phyloP scores from a whole-genome alignment of 164 flowering plant genomes.

The Nymphaea thermarum region DNA sequence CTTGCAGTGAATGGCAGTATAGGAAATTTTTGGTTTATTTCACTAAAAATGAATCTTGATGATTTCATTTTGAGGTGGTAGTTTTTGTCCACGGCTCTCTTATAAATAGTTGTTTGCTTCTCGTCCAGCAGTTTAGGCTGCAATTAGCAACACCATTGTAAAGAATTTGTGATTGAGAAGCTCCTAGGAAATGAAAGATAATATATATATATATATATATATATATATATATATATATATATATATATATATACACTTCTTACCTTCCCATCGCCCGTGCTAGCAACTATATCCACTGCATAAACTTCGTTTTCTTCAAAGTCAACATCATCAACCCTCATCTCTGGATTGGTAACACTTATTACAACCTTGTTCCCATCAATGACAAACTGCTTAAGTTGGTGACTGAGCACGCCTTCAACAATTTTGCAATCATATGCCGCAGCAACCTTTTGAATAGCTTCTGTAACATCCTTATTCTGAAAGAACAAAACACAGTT shows the following conservation, averaged over 20 bases:
- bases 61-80: conserved; percentile 96
- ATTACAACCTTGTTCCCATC: conserved; percentile 89
- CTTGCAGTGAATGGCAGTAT: conserved; percentile 92
- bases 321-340: conserved; percentile 88
- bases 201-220: too few relatives aligned
- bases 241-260: neutral
- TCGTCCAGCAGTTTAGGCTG: conserved; percentile 94
- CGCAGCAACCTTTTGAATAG: conserved; percentile 93
- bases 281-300: conserved; percentile 77
- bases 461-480: conserved; percentile 96
- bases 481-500: conserved; percentile 12
- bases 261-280: conserved; percentile 99
- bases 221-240: too few relatives aligned
- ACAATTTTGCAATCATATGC: conserved; percentile 96
- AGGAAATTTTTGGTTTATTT: conserved; percentile 82
- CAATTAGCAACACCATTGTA: conserved; percentile 6
- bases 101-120: conserved; percentile 83
- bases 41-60: conserved; percentile 89
- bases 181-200: too few relatives aligned
- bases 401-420: conserved; percentile 93
- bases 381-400: conserved; percentile 83
- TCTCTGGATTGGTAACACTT: conserved; percentile 64
- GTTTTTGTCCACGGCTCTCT: conserved; percentile 84
- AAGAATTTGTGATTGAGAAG: neutral
- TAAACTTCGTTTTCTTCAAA: conserved; percentile 96